These are phyloP conservation scores for Mortierella alpina DNA, from an alignment of 192 early-diverging fungal genomes.

Conservation along the genomic window DNA sequence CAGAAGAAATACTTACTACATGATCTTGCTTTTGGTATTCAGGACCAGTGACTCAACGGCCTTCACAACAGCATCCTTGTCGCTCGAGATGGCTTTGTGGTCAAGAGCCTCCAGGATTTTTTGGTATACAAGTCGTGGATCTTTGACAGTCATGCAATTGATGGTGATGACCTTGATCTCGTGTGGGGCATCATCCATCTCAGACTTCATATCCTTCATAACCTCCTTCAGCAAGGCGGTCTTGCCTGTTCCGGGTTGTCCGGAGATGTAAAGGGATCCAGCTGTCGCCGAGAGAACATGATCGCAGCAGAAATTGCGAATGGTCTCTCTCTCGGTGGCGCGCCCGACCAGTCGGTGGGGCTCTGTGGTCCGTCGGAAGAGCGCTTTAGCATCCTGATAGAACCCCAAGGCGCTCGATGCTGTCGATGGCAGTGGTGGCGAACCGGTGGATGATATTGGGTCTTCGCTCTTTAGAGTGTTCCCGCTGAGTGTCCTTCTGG, in stretches of 20 bases:
- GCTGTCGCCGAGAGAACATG: conserved; percentile 62
- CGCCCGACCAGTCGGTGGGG: conserved; percentile 78
- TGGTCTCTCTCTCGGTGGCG: conserved; percentile 60
- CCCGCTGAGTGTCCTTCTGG: not conserved
- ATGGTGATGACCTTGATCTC: conserved; percentile 70
- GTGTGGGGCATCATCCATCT: conserved; percentile 51
- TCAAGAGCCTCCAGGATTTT: conserved; percentile 70
- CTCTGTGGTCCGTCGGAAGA: conserved; percentile 70
- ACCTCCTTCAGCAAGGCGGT: conserved; percentile 84
- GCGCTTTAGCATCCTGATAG: conserved; percentile 69
- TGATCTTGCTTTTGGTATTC: conserved; percentile 40
- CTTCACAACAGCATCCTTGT: conserved; percentile 59
- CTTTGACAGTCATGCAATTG: conserved; percentile 89
- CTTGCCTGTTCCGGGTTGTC: conserved; percentile 95
- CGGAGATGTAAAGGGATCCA: conserved; percentile 87
- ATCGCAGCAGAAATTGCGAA: conserved; percentile 63
- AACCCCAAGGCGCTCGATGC: conserved; percentile 3
- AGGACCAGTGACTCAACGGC: conserved; percentile 65
- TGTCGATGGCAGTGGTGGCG: not conserved
- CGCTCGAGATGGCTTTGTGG: conserved; percentile 29
- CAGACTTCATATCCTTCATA: conserved; percentile 53
- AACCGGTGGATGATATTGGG: not conserved
- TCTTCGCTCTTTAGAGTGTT: not conserved
- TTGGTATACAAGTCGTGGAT: conserved; percentile 75
- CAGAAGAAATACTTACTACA: conserved; percentile 57